Base-by-base conservation (phyloP, 129 eudicot genomes). In the Cynara cardunculus region DNA sequence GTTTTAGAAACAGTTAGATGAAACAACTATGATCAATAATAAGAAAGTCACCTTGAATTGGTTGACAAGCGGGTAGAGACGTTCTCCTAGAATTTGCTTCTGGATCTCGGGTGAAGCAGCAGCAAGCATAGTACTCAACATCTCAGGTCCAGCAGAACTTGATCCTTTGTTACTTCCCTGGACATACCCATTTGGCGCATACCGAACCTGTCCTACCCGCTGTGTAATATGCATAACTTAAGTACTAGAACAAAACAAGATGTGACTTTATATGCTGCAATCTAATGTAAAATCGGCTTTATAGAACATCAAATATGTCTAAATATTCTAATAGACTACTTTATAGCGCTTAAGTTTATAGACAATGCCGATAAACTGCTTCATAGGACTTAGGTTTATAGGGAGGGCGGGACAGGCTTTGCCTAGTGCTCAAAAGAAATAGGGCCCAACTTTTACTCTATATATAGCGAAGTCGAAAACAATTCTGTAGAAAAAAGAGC, bases 61-160 rank as follows among this genome's bases (percentile, higher is more conserved):
- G 69, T 44, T 75, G 76, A 94, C 96, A 39, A 94, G 98, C 1
- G 98, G 98, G 82, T 68, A 94, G 67, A 94, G 90, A 31, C 88
- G 92, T 79, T 92, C 97, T 37, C 97, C 97, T 31, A 92, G 89
- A 46, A 92, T 90, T 64, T 85, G 94, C 81, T 94, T 92, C 86
- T 92, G 97, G 44, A 81, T 83, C 85, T 86, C 91, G 0, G 96
- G 96, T 22, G 91, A 67, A 78, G 97, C 89, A 64, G 97, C 94
- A 80, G 96, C 87, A 77, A 90, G 91, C 89, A 74, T 83, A 83
- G 89, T 90, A 77, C 92, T 94, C 75, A 92, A 79, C 87, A 81
- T 85, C 83, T 92, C 91, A 7, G 81, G 30, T 76, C 87, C 91
- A 71, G 44, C 88, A 39, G 86, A 62, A 73, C 73, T 69, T 71